Evolutionary conservation across 257 asterid genomes (phyloP), one percentile per base, ranked within the genome.

Genomic region (Capsicum pubescens): DNA sequence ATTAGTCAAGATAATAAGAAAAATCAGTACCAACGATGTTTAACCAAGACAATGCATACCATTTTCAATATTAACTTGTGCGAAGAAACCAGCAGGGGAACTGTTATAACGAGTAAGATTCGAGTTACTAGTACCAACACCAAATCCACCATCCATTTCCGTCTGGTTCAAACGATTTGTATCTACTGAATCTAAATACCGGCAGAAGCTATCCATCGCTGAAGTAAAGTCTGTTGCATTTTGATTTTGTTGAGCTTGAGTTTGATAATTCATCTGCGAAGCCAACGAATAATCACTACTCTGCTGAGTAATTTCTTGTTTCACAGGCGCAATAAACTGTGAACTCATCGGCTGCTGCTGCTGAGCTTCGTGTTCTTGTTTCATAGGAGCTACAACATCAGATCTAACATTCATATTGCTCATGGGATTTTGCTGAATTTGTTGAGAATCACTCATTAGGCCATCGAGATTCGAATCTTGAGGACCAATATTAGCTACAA

Each of bases 71-170:
- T 92, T 81, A 8, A 92, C 85, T 79, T 87, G 83, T 50, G 91
- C 90, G 56, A 93, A 92, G 17, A 92, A 87, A 50, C 98, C 99
- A 44, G 98, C 97, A 7, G 99, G 99, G 0, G 97, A 93, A 56
- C 98, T 95, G 84, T 91, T 93, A 74, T 92, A 95, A 4, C 99
- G 96, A 71, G 89, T 84, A 83, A 95, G 95, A 87, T 88, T 87
- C 17, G 93, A 92, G 84, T 76, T 85, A 11, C 82, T 83, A 9
- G 82, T 89, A 21, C 87, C 84, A 59, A 63, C 71, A 32, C 64
- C 64, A 76, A 52, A 52, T 76, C 81, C 81, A 54, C 81, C 81
- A 66, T 84, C 93, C 82, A 85, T 89, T 87, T 91, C 92, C 82
- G 54, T 26, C 81, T 85, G 91, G 55, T 76, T 52, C 55, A 36